Evolutionary conservation across 169 alveolate species (phyloP).

Genomic region (Cryptosporidium sp.): DNA sequence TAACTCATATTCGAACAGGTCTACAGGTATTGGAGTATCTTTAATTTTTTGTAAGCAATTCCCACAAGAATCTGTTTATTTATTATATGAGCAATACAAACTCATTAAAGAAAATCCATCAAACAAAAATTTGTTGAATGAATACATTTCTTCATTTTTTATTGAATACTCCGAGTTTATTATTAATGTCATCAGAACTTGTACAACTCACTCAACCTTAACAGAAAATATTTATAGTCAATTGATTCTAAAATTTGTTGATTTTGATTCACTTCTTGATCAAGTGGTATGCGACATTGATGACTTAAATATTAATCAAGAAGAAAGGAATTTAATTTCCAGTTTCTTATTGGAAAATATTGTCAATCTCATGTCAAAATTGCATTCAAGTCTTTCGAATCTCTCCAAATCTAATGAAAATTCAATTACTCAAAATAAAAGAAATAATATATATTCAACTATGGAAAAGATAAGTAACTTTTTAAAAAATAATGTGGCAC

Average conservation of each 20-base stretch:
- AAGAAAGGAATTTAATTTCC: constrained; percentile 14
- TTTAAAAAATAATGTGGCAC: neutral
- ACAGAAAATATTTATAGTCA: constrained; percentile 23
- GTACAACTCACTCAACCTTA: constrained; percentile 15
- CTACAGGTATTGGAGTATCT: constrained; percentile 57
- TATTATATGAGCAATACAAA: constrained; percentile 38
- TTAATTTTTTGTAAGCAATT: constrained; percentile 66
- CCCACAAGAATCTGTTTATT: constrained; percentile 61
- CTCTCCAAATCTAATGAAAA: constrained; percentile 5
- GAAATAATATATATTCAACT: constrained; percentile 29
- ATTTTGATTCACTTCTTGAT: constrained; percentile 22
- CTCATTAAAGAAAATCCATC: neutral
- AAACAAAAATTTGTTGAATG: neutral
- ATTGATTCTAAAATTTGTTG: constrained; percentile 28
- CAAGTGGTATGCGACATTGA: constrained; percentile 28
- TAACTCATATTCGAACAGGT: neutral
- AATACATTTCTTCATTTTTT: neutral
- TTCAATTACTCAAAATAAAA: constrained; percentile 16
- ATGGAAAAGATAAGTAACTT: constrained; percentile 25
- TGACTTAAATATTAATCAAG: constrained; percentile 9
- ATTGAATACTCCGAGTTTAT: constrained; percentile 27
- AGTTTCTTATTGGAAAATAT: constrained; percentile 1
- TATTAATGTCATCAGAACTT: neutral
- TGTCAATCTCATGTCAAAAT: constrained; percentile 12
- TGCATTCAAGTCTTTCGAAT: neutral